phyloP scores from a whole-genome alignment of 495 filamentous ascomycete genomes.

The Pyronema domesticum region DNA sequence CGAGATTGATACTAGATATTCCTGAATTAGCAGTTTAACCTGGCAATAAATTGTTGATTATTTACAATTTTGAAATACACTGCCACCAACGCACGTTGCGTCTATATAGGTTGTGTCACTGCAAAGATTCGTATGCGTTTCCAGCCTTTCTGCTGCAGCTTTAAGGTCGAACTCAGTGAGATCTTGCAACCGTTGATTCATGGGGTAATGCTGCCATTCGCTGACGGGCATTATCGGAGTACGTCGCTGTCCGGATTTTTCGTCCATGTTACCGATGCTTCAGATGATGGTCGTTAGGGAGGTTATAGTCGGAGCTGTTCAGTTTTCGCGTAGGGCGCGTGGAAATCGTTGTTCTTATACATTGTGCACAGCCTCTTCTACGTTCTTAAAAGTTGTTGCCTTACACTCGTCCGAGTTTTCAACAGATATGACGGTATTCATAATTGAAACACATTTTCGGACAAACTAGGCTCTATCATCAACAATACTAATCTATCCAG shows the following conservation, averaged over 20 bases:
- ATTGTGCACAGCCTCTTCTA: neutral
- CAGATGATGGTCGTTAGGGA: neutral
- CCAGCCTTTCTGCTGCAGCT: neutral
- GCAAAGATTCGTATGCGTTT: neutral
- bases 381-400: neutral
- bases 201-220: neutral
- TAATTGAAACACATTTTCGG: too few relatives aligned
- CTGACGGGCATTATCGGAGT: neutral
- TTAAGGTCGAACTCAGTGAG: neutral
- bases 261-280: too few relatives aligned
- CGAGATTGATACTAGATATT: neutral
- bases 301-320: neutral
- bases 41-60: neutral
- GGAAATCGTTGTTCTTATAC: neutral
- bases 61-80: neutral
- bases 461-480: too few relatives aligned
- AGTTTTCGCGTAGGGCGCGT: neutral
- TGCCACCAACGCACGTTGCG: neutral
- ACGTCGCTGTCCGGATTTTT: too few relatives aligned
- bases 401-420: too few relatives aligned
- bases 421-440: too few relatives aligned
- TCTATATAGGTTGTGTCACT: neutral
- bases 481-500: too few relatives aligned
- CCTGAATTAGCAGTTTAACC: neutral
- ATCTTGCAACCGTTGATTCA: neutral